Percentiles rank a stretch among this genome's conserved stretches.
phyloP scores from a whole-genome alignment of 1,139 yeast species.

The Pichia inconspicua region DNA sequence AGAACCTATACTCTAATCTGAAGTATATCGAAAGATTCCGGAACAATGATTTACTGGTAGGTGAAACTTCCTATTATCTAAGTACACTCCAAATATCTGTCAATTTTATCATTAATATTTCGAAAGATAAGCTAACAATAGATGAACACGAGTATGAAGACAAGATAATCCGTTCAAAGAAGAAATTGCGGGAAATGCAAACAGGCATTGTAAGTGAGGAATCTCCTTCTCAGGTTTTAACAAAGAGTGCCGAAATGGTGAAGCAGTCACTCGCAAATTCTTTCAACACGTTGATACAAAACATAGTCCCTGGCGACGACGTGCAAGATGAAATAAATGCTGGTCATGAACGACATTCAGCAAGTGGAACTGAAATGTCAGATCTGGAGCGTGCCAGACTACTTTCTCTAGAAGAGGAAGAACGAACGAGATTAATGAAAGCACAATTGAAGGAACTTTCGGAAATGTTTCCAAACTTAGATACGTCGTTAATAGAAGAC shows the following conservation, averaged over 20 bases:
- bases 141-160: constrained; percentile 47
- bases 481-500: constrained; percentile 60
- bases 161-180: constrained; percentile 34
- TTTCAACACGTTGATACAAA: constrained; percentile 10
- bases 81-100: constrained; percentile 85
- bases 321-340: background rate
- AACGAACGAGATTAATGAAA: constrained; percentile 27
- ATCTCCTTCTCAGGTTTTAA: constrained; percentile 41
- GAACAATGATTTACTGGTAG: constrained; percentile 64
- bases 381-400: background rate
- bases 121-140: constrained; percentile 52
- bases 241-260: constrained; percentile 48
- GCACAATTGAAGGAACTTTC: constrained; percentile 41
- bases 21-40: constrained; percentile 81
- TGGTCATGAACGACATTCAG: background rate
- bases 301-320: constrained; percentile 2
- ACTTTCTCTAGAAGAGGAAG: constrained; percentile 1
- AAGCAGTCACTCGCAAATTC: constrained; percentile 32
- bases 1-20: constrained; percentile 63
- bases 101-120: constrained; percentile 59
- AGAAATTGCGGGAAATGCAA: constrained; percentile 18
- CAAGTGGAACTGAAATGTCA: background rate
- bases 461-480: constrained; percentile 74
- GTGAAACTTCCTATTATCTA: constrained; percentile 83
- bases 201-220: constrained; percentile 17